Base-by-base conservation (phyloP, 2,329 filamentous ascomycete genomes). In the Daldinia eschscholtzii region DNA sequence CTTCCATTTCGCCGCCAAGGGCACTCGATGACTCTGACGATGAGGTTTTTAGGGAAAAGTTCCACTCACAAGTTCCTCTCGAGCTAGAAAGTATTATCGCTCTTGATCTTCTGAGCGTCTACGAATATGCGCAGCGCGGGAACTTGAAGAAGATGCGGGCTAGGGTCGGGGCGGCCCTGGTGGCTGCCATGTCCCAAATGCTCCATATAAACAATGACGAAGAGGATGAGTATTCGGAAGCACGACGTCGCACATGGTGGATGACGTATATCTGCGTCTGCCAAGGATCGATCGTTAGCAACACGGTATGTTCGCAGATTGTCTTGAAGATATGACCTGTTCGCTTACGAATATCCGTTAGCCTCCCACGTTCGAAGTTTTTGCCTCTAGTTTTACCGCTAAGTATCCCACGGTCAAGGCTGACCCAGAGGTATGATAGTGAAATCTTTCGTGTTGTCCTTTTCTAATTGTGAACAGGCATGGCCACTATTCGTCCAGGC, bases 181-280 rank as follows among this genome's bases (percentile, higher is more conserved):
- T 83, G 66, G 73, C 80, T 15, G 84, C 84, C 6, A 83, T 85
- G 79, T 80, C 79, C 35, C 71, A 83, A 26, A 80, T 77, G 5
- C 76, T 87, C 1, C 84, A 86, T 72, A 76, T 74, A 13, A 79
- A 77, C 53, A 77, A 72, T 4, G 76, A 79, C 4, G 75, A 76
- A 6, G 79, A 83, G 37, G 80, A 83, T 46, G 74, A 76, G 42
- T 84, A 79, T 66, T 76, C 81, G 0, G 84, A 87, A 70, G 82
- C 82, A 12, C 81, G 81, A 70, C 78, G 83, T 33, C 79, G 84
- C 33, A 79, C 81, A 5, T 87, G 84, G 84, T 87, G 85, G 85
- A 86, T 86, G 83, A 86, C 84, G 78, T 87, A 86, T 65, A 80
- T 85, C 15, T 83, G 81, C 65, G 81, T 83, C 4, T 85, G 83